Conservation (phyloP, 371 early-diverging fungal species). For the Coelomomyces lativittatus region DNA sequence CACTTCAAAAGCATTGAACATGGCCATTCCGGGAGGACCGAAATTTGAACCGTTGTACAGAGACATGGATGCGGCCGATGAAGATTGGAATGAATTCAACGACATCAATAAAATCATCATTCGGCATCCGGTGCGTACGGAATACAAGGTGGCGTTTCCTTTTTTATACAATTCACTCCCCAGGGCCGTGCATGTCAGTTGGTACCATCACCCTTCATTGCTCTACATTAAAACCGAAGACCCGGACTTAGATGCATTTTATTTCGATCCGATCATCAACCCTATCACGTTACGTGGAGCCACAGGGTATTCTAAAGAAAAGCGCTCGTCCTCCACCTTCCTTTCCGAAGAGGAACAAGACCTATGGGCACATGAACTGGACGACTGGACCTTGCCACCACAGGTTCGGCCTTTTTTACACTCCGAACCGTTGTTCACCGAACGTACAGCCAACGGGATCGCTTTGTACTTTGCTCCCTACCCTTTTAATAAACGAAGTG, state of each 20-base stretch:
- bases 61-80: conserved; percentile 84
- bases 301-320: too few species aligned
- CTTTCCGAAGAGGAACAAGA: conserved; percentile 57
- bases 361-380: conserved; percentile 49
- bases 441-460: conserved; percentile 78
- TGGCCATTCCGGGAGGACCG: conserved; percentile 98
- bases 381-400: conserved; percentile 62
- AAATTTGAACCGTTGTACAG: conserved; percentile 92
- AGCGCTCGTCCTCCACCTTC: conserved; percentile 25
- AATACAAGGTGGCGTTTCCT: conserved; percentile 96
- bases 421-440: conserved; percentile 60
- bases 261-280: conserved; percentile 89
- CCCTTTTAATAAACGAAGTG: conserved; percentile 84
- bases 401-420: conserved; percentile 65
- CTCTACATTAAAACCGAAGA: conserved; percentile 78
- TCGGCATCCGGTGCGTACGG: conserved; percentile 88
- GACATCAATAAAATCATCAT: conserved; percentile 98
- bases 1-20: conserved; percentile 89
- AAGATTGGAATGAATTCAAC: conserved; percentile 99
- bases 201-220: conserved; percentile 82
- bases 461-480: conserved; percentile 92
- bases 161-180: conserved; percentile 90
- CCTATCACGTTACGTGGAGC: conserved; percentile 74
- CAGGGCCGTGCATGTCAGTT: conserved; percentile 70
- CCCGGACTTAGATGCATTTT: conserved; percentile 89